Conservation (phyloP, 257 asterid species). For the Gentiana straminea region DNA sequence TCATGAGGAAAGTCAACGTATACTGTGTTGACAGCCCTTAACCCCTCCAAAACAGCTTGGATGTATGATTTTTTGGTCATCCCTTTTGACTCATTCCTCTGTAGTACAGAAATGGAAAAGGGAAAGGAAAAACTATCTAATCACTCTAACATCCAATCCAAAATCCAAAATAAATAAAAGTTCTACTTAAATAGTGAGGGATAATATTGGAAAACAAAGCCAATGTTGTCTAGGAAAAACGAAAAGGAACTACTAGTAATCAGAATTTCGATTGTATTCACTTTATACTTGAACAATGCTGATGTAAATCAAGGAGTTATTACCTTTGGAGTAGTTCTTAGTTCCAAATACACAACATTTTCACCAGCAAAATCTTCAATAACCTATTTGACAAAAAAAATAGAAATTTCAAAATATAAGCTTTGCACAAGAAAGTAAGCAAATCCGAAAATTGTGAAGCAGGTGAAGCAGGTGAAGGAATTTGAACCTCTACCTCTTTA, state of each 20-base stretch:
- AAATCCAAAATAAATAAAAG: background rate
- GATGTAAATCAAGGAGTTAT: background rate
- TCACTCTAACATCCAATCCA: background rate
- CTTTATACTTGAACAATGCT: background rate
- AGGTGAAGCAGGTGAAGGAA: conserved; percentile 7
- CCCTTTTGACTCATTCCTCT: conserved; percentile 75
- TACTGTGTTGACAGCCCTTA: conserved; percentile 47
- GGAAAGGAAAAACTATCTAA: background rate
- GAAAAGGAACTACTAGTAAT: too few species aligned
- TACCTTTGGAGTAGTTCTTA: conserved; percentile 96
- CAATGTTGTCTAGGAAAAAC: too few species aligned
- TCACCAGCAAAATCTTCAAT: conserved; percentile 94
- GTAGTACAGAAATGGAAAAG: conserved; percentile 6
- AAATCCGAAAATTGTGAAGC: background rate
- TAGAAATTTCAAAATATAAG: conserved; percentile 5
- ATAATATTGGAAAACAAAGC: too few species aligned
- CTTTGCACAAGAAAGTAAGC: conserved; percentile 1
- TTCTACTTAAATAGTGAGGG: background rate
- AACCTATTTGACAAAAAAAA: conserved; percentile 32
- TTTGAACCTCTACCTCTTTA: conserved; percentile 45
- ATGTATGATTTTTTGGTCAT: conserved; percentile 88
- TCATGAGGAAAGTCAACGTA: conserved; percentile 41
- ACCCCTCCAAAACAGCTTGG: conserved; percentile 75
- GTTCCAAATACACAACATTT: conserved; percentile 79
- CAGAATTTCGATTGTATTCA: too few species aligned